Evolutionary conservation across 2,329 filamentous ascomycete genomes (phyloP), one percentile per base, ranked within the genome.

Genomic region (Cytospora leucostoma): DNA sequence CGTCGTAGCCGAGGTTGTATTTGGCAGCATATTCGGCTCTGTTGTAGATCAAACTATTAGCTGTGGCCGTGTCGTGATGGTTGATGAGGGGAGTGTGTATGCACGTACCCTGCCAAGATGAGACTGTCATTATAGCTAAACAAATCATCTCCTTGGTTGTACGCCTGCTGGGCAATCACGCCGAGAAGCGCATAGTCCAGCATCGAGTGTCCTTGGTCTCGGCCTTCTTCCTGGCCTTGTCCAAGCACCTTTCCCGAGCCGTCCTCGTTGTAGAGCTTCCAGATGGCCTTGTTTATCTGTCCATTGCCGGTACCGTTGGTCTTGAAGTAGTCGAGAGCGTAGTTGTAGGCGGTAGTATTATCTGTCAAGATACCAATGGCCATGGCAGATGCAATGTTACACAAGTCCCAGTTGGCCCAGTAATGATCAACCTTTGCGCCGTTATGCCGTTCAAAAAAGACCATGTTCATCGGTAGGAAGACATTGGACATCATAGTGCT

Each of bases 1-100:
- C 79, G 12, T 77, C 71, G 8, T 78, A 54, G 33, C 74, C 75
- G 7, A 75, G 66, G 64, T 80, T 81, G 70, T 80, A 80, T 63
- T 78, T 79, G 4, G 72, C 71, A 5, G 65, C 67, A 49, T 78
- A 78, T 59, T 78, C 76, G 19, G 71, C 66, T 17, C 74, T 75
- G 63, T 68, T 13, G 51, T 1, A 65, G 2, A 33, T 1, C 2
- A 27, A 27, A 2, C n/a, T 55, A 51, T 59, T 21, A 61, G 19
- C n/a, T 19, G 4, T 12, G 40, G 67, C 62, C 8, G 63, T 63
- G 1, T 67, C 67, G 35, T 1, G 33, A 13, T 51, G 4, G 17
- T 13, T 3, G 27, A 27, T n/a, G 34, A 1, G 3, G 4, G 38
- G 11, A 3, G 2, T 15, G 54, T 2, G 6, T 37, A 37, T 8